Evolutionary conservation across 345 rosid genomes (phyloP).

Genomic region (Salix brachista): DNA sequence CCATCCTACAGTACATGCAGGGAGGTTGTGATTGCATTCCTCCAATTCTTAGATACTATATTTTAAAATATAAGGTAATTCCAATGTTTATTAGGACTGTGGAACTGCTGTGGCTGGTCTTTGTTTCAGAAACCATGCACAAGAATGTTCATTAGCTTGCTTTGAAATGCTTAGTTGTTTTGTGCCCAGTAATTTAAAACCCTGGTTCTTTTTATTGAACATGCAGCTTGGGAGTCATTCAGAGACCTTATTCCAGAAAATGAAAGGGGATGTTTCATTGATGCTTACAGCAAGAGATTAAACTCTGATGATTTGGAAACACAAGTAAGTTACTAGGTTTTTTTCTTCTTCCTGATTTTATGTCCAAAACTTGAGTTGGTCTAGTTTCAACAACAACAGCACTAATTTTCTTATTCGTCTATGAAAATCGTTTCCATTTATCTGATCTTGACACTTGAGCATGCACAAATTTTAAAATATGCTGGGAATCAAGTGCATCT

Average conservation of each 20-base stretch:
- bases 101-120: not conserved
- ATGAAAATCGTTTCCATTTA: not conserved
- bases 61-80: not conserved
- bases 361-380: not conserved
- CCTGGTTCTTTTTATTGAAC: not conserved
- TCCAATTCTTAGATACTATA: not conserved
- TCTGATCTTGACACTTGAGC: not conserved
- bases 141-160: not conserved
- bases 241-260: conserved; percentile 88
- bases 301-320: conserved; percentile 76
- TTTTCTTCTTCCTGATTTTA: not conserved
- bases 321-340: conserved; percentile 49
- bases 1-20: not conserved
- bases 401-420: too few species aligned
- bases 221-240: conserved; percentile 89
- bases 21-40: not conserved
- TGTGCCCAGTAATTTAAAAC: not conserved
- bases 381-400: too few species aligned
- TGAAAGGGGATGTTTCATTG: conserved; percentile 61
- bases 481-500: not conserved
- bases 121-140: not conserved
- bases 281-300: conserved; percentile 73
- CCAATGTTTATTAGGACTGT: not conserved
- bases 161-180: not conserved
- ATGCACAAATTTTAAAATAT: not conserved